phyloP scores from a whole-genome alignment of 768 basidiomycete genomes.

The Tricholoma flavovirens region DNA sequence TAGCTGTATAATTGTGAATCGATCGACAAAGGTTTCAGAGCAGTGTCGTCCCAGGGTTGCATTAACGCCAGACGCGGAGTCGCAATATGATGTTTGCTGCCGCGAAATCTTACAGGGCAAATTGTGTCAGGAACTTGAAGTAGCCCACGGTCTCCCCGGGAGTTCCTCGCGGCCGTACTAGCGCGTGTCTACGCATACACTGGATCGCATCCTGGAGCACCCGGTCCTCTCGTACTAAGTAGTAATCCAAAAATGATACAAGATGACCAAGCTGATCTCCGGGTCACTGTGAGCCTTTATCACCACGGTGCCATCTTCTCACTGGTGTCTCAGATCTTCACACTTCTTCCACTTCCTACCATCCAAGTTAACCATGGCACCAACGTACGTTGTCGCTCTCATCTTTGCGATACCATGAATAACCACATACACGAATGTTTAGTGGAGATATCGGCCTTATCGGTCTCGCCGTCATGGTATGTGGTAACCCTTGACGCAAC shows the following conservation, averaged over 20 bases:
- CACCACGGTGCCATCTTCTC: slow-evolving; percentile 13
- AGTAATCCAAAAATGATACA: slow-evolving; percentile 15
- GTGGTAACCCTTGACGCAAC: slow-evolving; percentile 19
- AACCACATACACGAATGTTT: slow-evolving; percentile 9
- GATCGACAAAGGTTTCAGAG: too few species aligned
- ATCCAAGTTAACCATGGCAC: slow-evolving; percentile 43
- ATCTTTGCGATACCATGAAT: slow-evolving; percentile 1
- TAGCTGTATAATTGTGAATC: background rate
- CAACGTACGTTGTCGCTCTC: slow-evolving; percentile 19
- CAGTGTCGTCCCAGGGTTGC: too few species aligned
- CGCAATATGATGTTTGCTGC: too few species aligned
- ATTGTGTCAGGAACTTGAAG: too few species aligned
- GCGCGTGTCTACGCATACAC: too few species aligned
- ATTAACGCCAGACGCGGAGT: too few species aligned
- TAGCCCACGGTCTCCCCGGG: too few species aligned
- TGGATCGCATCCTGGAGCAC: too few species aligned
- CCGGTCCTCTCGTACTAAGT: background rate
- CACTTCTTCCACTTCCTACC: slow-evolving; percentile 31
- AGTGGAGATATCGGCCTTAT: slow-evolving; percentile 98
- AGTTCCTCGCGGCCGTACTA: too few species aligned
- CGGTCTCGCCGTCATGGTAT: slow-evolving; percentile 97
- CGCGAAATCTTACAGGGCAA: too few species aligned
- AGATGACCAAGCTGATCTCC: slow-evolving; percentile 21
- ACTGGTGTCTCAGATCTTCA: slow-evolving; percentile 26
- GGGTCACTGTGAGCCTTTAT: background rate